Evolutionary conservation across 2,329 filamentous ascomycete genomes (phyloP).

Genomic region (Cytospora paraplurivora): DNA sequence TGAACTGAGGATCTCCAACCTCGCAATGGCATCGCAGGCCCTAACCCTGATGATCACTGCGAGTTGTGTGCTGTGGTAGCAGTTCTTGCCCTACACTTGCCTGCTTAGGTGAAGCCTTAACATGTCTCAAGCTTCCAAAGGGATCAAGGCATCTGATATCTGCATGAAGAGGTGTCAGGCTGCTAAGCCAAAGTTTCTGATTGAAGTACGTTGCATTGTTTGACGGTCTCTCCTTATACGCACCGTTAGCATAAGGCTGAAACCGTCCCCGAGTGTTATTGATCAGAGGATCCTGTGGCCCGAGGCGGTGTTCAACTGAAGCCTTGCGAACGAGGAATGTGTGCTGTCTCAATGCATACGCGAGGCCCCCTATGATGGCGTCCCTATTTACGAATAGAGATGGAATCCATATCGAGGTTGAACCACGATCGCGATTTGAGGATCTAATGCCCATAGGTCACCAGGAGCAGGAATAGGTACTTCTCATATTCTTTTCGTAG

Average conservation of each 20-base stretch:
- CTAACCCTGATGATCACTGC: neutral
- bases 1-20: neutral
- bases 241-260: too few relatives aligned
- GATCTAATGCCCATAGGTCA: conserved; percentile 60
- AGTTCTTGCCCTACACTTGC: neutral
- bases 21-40: neutral
- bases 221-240: too few relatives aligned
- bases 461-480: conserved; percentile 67
- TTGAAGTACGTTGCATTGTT: conserved; percentile 53
- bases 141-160: neutral
- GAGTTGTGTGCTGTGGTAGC: neutral
- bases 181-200: neutral
- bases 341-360: too few relatives aligned
- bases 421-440: conserved; percentile 70
- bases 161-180: neutral
- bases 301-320: too few relatives aligned
- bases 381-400: too few relatives aligned
- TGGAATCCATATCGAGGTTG: conserved; percentile 61
- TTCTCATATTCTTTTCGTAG: conserved; percentile 66
- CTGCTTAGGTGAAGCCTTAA: neutral
- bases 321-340: too few relatives aligned
- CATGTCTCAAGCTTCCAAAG: neutral
- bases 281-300: too few relatives aligned
- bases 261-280: too few relatives aligned
- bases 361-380: too few relatives aligned